Evolutionary conservation across 805 yeast species (phyloP).

Genomic region (Wickerhamiella hasegawae): DNA sequence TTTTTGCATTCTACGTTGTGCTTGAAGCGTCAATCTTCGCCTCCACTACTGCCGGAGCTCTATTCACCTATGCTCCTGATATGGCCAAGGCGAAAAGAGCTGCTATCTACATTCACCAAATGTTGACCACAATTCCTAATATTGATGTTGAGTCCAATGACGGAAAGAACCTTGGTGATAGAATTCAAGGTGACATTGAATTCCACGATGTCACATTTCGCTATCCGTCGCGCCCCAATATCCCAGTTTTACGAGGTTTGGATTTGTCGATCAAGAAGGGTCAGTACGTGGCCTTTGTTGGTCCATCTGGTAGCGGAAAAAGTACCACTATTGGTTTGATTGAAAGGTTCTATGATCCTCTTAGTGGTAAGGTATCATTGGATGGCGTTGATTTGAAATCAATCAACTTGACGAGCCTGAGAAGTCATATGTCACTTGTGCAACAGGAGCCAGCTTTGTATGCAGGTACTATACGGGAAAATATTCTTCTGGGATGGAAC

Average conservation of each 20-base stretch:
- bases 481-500: slow-evolving; percentile 20
- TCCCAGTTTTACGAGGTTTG: slow-evolving; percentile 35
- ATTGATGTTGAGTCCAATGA: slow-evolving; percentile 20
- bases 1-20: slow-evolving; percentile 23
- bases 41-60: slow-evolving; percentile 2
- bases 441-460: slow-evolving; percentile 37
- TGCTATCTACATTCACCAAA: slow-evolving; percentile 19
- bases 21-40: slow-evolving; percentile 20
- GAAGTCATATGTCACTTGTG: slow-evolving; percentile 35
- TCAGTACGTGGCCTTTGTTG: slow-evolving; percentile 48
- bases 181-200: slow-evolving; percentile 34
- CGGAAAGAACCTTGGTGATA: slow-evolving; percentile 19
- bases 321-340: slow-evolving; percentile 37
- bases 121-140: slow-evolving; percentile 20
- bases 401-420: slow-evolving; percentile 28
- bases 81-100: slow-evolving; percentile 28
- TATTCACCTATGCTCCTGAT: slow-evolving; percentile 28
- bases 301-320: slow-evolving; percentile 49
- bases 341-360: slow-evolving; percentile 23
- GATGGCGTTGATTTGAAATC: slow-evolving; percentile 30
- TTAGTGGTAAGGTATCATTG: slow-evolving; percentile 27
- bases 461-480: slow-evolving; percentile 32
- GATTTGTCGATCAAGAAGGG: slow-evolving; percentile 31
- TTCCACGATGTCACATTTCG: slow-evolving; percentile 44
- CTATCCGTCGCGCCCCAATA: slow-evolving; percentile 45